Evolutionary conservation across 768 basidiomycete genomes (phyloP).

Genomic region (Lactarius trivialis): DNA sequence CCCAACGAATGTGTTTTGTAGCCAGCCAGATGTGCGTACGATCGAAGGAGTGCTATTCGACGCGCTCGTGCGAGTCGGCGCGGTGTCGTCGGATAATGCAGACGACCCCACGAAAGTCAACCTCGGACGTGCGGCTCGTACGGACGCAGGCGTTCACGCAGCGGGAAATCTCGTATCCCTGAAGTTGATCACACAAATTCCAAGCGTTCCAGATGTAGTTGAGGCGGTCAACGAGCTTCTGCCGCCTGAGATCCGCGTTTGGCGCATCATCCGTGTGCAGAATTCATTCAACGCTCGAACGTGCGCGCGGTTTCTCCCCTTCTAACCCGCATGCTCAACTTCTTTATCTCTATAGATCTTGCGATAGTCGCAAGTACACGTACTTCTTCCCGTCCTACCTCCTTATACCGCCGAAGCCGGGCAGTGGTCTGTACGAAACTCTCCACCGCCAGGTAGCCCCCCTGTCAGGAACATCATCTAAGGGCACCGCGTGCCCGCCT

Average conservation of each 20-base stretch:
- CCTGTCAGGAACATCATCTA: slow-evolving; percentile 22
- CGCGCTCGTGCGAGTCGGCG: slow-evolving; percentile 83
- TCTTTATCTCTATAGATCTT: slow-evolving; percentile 46
- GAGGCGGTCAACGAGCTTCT: slow-evolving; percentile 75
- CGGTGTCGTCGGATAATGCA: slow-evolving; percentile 92
- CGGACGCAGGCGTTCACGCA: slow-evolving; percentile 96
- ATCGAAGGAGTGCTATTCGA: slow-evolving; percentile 89
- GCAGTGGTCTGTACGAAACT: slow-evolving; percentile 48
- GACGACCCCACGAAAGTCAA: slow-evolving; percentile 86
- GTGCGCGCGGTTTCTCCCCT: slow-evolving; percentile 33
- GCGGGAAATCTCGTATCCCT: slow-evolving; percentile 90
- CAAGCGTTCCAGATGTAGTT: slow-evolving; percentile 64
- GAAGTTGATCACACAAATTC: slow-evolving; percentile 78
- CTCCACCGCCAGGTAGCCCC: slow-evolving; percentile 33
- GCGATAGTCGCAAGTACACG: slow-evolving; percentile 95
- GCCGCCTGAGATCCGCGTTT: slow-evolving; percentile 89
- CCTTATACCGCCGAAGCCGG: slow-evolving; percentile 83
- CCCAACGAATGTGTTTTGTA: slow-evolving; percentile 25
- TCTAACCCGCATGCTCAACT: neutral
- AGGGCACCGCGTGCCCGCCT: slow-evolving; percentile 12
- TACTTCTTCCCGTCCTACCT: slow-evolving; percentile 95
- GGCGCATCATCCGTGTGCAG: slow-evolving; percentile 77
- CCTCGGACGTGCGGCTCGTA: slow-evolving; percentile 84
- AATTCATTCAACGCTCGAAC: slow-evolving; percentile 78
- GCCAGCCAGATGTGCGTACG: slow-evolving; percentile 69